These are phyloP conservation scores for Piper longum DNA, from an alignment of 164 flowering plant species.

Conservation along the genomic window DNA sequence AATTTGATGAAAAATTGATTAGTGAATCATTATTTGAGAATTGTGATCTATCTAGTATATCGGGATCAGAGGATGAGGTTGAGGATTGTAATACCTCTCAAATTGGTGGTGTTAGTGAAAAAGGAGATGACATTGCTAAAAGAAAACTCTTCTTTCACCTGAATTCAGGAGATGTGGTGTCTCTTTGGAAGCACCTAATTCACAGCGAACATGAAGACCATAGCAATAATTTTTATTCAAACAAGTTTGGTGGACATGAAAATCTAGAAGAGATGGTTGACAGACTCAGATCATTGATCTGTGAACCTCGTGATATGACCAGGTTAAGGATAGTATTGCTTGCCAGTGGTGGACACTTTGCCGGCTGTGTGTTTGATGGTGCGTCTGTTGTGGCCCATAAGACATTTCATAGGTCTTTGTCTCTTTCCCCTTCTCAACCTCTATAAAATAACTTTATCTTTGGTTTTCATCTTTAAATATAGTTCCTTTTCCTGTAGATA, in stretches of 20 bases:
- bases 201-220: constrained; percentile 40
- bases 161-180: constrained; percentile 51
- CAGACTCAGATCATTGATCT: constrained; percentile 34
- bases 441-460: background rate
- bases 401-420: constrained; percentile 78
- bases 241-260: constrained; percentile 8
- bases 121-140: constrained; percentile 14
- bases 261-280: constrained; percentile 29
- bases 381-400: constrained; percentile 69
- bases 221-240: constrained; percentile 13
- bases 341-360: constrained; percentile 93
- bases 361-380: constrained; percentile 94
- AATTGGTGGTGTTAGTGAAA: constrained; percentile 9
- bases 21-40: constrained; percentile 51
- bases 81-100: constrained; percentile 22
- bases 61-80: constrained; percentile 89
- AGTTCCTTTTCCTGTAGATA: constrained; percentile 35
- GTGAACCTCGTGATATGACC: constrained; percentile 47
- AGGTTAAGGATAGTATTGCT: constrained; percentile 63
- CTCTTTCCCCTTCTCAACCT: background rate
- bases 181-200: constrained; percentile 69
- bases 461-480: background rate
- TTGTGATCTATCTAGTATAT: constrained; percentile 82
- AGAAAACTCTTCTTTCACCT: constrained; percentile 43
- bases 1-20: constrained; percentile 51